These are phyloP conservation scores for Nicotiana undulata DNA, from an alignment of 257 asterid genomes.

Conservation along the genomic window DNA sequence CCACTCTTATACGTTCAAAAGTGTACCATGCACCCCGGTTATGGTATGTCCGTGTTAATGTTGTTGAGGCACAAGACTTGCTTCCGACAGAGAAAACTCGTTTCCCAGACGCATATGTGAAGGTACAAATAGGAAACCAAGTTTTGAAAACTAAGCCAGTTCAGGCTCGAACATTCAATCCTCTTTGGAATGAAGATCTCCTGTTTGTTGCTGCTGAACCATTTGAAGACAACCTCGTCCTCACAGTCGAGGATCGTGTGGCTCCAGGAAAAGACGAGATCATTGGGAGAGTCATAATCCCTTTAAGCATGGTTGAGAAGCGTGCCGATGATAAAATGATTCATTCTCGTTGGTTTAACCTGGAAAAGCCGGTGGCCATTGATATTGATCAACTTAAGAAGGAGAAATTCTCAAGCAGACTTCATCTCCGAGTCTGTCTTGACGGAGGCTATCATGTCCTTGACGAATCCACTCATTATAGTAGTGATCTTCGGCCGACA, in stretches of 20 bases:
- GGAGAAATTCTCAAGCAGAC: conserved; percentile 70
- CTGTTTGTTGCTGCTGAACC: conserved; percentile 87
- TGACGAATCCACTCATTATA: conserved; percentile 78
- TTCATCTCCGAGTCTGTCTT: conserved; percentile 76
- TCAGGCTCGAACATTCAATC: conserved; percentile 64
- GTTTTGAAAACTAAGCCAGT: conserved; percentile 70
- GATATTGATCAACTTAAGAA: conserved; percentile 82
- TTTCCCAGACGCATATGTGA: conserved; percentile 72
- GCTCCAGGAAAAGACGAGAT: conserved; percentile 91
- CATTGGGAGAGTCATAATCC: conserved; percentile 73
- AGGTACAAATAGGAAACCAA: conserved; percentile 86
- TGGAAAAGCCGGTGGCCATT: conserved; percentile 65
- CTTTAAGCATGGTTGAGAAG: conserved; percentile 62
- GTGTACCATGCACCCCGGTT: conserved; percentile 87
- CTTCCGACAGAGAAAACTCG: conserved; percentile 64
- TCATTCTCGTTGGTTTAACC: conserved; percentile 82
- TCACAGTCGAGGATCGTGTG: conserved; percentile 84
- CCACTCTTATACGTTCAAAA: conserved; percentile 70
- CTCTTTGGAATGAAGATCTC: conserved; percentile 87
- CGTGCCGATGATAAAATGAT: conserved; percentile 82
- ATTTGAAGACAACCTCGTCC: conserved; percentile 76
- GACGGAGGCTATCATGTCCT: conserved; percentile 96
- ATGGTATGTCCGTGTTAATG: conserved; percentile 84
- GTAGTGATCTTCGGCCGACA: conserved; percentile 92
- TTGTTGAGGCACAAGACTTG: conserved; percentile 88